phyloP scores from a whole-genome alignment of 208 protist genomes.

The Leptomonas pyrrhocoris region DNA sequence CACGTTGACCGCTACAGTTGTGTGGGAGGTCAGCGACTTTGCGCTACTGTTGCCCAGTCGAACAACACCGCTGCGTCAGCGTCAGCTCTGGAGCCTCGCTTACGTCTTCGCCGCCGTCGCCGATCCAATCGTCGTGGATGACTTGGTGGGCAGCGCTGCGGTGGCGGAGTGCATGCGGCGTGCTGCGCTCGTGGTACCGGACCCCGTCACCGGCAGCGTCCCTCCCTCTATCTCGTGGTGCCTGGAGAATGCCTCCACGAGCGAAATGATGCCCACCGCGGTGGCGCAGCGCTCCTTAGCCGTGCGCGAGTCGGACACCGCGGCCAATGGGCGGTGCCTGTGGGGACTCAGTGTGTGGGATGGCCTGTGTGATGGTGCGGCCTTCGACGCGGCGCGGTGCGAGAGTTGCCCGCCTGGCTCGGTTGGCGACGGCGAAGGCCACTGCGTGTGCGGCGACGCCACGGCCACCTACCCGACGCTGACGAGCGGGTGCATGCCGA shows the following conservation, averaged over 20 bases:
- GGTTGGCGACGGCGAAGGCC: constrained; percentile 29
- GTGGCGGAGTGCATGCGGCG: constrained; percentile 33
- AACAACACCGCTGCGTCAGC: constrained; percentile 9
- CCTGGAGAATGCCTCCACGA: constrained; percentile 19
- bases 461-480: constrained; percentile 21
- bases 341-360: constrained; percentile 35
- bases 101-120: constrained; percentile 22
- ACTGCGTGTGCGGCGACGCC: constrained; percentile 39
- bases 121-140: constrained; percentile 8
- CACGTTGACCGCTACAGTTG: constrained; percentile 7
- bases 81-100: constrained; percentile 27
- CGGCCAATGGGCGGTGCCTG: constrained; percentile 23
- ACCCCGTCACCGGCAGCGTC: constrained; percentile 10
- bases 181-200: constrained; percentile 24
- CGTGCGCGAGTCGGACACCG: constrained; percentile 12
- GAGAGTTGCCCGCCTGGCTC: constrained; percentile 28
- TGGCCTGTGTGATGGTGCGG: constrained; percentile 18
- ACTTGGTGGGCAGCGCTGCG: constrained; percentile 13
- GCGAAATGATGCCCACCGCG: constrained; percentile 3
- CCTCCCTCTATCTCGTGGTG: constrained; percentile 36
- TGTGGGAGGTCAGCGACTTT: constrained; percentile 21
- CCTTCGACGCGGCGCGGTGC: constrained; percentile 26
- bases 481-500: constrained; percentile 25
- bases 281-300: constrained; percentile 21
- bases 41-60: constrained; percentile 9